Evolutionary conservation across 768 basidiomycete species (phyloP).

Genomic region (Suillus weaverae): DNA sequence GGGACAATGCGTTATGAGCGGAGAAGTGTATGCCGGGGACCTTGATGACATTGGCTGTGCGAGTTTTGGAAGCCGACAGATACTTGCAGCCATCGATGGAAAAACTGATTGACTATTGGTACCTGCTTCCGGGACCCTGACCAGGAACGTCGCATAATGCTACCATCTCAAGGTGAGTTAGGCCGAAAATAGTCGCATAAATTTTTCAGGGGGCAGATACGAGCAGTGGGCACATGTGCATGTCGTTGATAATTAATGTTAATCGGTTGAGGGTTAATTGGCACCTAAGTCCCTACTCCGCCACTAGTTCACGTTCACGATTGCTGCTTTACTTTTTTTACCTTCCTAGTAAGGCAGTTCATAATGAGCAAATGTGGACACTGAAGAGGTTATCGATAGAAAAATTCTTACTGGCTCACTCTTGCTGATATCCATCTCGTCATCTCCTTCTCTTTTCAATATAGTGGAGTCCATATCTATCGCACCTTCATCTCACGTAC

Average conservation of each 20-base stretch:
- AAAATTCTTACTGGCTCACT: slow-evolving; percentile 17
- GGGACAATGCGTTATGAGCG: background rate
- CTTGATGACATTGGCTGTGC: background rate
- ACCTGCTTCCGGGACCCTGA: background rate
- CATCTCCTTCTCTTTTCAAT: slow-evolving; percentile 29
- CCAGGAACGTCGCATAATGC: background rate
- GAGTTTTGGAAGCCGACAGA: background rate
- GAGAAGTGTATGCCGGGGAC: background rate
- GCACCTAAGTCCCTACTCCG: too few relatives aligned
- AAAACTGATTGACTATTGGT: background rate
- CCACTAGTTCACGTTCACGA: background rate
- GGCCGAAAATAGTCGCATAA: background rate
- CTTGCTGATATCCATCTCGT: slow-evolving; percentile 14
- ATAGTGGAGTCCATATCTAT: slow-evolving; percentile 14
- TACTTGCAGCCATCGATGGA: background rate
- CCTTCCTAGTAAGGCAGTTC: slow-evolving; percentile 14
- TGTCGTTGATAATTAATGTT: background rate
- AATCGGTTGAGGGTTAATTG: background rate
- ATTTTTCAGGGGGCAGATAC: background rate
- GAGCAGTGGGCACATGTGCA: background rate
- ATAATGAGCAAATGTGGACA: background rate
- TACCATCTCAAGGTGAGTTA: background rate
- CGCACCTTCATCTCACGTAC: slow-evolving; percentile 9
- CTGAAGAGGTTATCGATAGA: background rate
- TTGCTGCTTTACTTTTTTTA: slow-evolving; percentile 21